Percentiles rank a stretch among this genome's conserved stretches.
These are phyloP conservation scores for Penicillium canescens DNA, from an alignment of 495 filamentous ascomycete genomes.

Conservation along the genomic window DNA sequence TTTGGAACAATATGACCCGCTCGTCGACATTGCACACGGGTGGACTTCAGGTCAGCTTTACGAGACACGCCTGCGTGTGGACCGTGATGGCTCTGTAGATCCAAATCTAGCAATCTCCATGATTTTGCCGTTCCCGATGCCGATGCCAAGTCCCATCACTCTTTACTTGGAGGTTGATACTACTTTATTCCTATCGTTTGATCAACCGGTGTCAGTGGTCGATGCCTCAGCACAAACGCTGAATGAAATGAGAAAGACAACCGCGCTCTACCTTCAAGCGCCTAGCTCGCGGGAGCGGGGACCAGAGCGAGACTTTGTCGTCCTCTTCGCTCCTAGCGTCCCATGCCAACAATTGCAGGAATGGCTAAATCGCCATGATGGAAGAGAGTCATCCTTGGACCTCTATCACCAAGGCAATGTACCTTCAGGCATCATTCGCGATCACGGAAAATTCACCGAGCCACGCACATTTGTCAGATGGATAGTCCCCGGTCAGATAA, in stretches of 20 bases:
- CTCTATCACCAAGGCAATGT: constrained; percentile 14
- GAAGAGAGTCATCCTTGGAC: constrained; percentile 23
- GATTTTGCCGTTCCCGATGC: constrained; percentile 44
- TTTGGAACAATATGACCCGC: constrained; percentile 62
- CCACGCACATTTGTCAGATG: constrained; percentile 32
- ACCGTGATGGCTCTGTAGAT: constrained; percentile 27
- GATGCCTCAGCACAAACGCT: constrained; percentile 8
- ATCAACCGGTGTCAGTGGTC: constrained; percentile 17
- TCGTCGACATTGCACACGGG: constrained; percentile 56
- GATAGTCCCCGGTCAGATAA: constrained; percentile 9
- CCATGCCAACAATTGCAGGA: constrained; percentile 11
- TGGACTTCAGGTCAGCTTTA: constrained; percentile 47
- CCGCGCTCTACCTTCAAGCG: constrained; percentile 51
- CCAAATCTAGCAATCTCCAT: constrained; percentile 41
- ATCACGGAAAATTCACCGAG: constrained; percentile 26
- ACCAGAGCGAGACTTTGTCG: constrained; percentile 39
- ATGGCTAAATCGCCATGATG: constrained; percentile 27
- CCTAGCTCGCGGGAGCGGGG: constrained; percentile 40
- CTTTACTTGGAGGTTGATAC: constrained; percentile 52
- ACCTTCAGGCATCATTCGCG: constrained; percentile 31
- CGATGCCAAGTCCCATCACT: constrained; percentile 40
- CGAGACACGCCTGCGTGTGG: constrained; percentile 31
- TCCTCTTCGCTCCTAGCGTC: constrained; percentile 38
- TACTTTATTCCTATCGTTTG: constrained; percentile 40
- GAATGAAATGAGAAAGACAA: constrained; percentile 38